phyloP scores from a whole-genome alignment of 345 rosid species.

The Tarenaya hassleriana region DNA sequence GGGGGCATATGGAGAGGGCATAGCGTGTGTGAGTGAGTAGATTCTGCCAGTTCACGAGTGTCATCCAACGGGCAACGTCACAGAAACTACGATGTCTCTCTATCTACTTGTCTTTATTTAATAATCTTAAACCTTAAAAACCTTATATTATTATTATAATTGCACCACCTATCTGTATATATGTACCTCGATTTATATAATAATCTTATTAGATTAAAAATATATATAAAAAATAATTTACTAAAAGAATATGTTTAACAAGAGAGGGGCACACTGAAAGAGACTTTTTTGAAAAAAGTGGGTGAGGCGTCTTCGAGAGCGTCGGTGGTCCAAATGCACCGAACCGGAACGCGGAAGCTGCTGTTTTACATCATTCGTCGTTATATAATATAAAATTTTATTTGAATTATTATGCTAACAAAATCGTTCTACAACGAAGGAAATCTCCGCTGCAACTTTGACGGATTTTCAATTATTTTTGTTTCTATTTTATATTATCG shows the following conservation, averaged over 20 bases:
- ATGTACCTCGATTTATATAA: no score
- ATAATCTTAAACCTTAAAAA: not conserved
- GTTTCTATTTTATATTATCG: not conserved
- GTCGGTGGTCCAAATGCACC: no score
- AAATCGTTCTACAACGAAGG: constrained; percentile 10
- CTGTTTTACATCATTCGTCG: no score
- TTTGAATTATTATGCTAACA: not conserved
- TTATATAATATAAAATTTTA: no score
- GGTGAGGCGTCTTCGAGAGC: not conserved
- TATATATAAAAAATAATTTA: not conserved
- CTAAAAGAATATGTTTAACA: not conserved
- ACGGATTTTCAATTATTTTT: not conserved
- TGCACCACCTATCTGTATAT: not conserved
- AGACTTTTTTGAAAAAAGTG: not conserved
- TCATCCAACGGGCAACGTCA: constrained; percentile 6
- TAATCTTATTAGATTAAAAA: no score
- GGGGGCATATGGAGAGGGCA: constrained; percentile 14
- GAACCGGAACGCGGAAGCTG: no score
- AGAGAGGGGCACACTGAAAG: no score
- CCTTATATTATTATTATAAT: constrained; percentile 1
- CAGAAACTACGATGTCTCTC: constrained; percentile 11
- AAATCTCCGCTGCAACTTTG: constrained; percentile 9
- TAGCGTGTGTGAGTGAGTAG: constrained; percentile 19
- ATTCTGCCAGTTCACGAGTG: constrained; percentile 16
- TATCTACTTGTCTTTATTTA: not conserved